Percentiles rank a stretch among this genome's conserved stretches.
These are phyloP conservation scores for Cerrena zonata DNA, from an alignment of 1,284 basidiomycete species.

Conservation along the genomic window DNA sequence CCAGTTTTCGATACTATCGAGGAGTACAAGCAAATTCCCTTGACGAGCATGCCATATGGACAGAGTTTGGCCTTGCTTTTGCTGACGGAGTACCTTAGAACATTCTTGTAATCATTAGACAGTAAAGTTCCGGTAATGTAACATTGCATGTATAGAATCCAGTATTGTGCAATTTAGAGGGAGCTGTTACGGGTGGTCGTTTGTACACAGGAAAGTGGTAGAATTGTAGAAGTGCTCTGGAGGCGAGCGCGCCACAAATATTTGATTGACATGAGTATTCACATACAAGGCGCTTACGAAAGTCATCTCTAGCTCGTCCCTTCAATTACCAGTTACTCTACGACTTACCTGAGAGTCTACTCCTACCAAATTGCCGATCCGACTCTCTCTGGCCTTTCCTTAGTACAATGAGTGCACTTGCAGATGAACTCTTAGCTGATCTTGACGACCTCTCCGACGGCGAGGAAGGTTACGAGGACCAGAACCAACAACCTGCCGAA, in stretches of 20 bases:
- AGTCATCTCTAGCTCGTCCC: neutral
- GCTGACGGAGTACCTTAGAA: conserved; percentile 42
- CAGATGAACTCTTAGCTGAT: conserved; percentile 84
- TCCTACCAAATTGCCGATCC: too few species aligned
- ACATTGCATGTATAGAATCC: too few species aligned
- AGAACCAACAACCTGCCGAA: conserved; percentile 37
- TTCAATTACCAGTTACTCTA: neutral
- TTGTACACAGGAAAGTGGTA: too few species aligned
- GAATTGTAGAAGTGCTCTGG: too few species aligned
- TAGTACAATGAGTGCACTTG: conserved; percentile 73
- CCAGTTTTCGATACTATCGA: conserved; percentile 52
- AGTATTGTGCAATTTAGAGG: too few species aligned
- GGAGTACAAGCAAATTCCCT: conserved; percentile 49
- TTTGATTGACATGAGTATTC: too few species aligned
- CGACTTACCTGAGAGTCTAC: conserved; percentile 1
- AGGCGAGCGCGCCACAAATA: too few species aligned
- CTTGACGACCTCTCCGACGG: conserved; percentile 72
- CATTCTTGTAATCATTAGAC: conserved; percentile 31
- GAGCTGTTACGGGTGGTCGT: too few species aligned
- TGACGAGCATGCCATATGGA: conserved; percentile 65
- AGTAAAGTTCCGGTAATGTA: too few species aligned
- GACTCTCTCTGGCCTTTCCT: too few species aligned
- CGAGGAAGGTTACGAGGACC: conserved; percentile 48
- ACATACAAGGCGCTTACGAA: too few species aligned
- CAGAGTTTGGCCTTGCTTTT: conserved; percentile 52